Evolutionary conservation across 2,329 filamentous ascomycete genomes (phyloP).

Genomic region (Fusarium udum): DNA sequence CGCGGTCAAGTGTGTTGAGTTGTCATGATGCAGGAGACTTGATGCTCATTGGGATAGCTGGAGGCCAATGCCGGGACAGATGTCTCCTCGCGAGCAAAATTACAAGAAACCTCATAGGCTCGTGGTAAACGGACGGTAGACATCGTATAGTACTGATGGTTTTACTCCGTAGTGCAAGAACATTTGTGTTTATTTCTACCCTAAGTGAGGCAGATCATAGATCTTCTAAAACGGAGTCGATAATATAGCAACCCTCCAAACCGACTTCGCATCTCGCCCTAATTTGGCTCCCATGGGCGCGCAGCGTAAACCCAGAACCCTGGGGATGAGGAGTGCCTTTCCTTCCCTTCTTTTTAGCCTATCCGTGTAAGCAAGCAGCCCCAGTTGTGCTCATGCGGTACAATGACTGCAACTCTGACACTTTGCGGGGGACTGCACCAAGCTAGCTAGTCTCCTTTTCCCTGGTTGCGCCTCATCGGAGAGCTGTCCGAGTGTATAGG

Average conservation of each 20-base stretch:
- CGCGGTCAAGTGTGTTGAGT: background rate
- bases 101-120: background rate
- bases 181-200: constrained; percentile 4
- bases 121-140: background rate
- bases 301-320: constrained; percentile 1
- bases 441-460: constrained; percentile 12
- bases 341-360: constrained; percentile 28
- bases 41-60: background rate
- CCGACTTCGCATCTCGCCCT: background rate
- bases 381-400: constrained; percentile 32
- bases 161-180: background rate
- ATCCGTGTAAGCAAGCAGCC: constrained; percentile 29
- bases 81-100: background rate
- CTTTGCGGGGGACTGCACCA: constrained; percentile 38
- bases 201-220: background rate
- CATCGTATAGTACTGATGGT: background rate
- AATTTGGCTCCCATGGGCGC: background rate
- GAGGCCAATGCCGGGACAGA: background rate
- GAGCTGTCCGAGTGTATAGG: constrained; percentile 27
- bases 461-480: constrained; percentile 21
- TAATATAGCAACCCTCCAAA: background rate
- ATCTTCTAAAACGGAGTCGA: background rate
- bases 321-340: constrained; percentile 20
- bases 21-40: constrained; percentile 9
- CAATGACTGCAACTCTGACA: constrained; percentile 38